Conservation (phyloP, 2,329 filamentous ascomycete genomes). For the Trichophyton equinum region DNA sequence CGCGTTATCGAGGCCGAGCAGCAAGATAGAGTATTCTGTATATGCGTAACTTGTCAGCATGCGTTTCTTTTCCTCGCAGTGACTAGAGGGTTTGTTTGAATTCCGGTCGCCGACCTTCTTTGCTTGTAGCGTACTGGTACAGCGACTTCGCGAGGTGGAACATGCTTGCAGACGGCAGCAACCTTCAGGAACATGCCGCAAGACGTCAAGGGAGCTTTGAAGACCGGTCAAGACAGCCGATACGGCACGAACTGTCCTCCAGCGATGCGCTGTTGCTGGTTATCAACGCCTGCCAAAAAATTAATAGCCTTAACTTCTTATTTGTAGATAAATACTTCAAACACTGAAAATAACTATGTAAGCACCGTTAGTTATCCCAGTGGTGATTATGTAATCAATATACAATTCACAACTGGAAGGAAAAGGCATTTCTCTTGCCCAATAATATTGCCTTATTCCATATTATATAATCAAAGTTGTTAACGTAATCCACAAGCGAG, state of each 20-base stretch:
- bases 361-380: too few species aligned
- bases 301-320: too few species aligned
- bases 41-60: neutral
- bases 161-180: slow-evolving; percentile 41
- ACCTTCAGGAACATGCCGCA: neutral
- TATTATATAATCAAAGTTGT: too few species aligned
- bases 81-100: neutral
- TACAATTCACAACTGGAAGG: too few species aligned
- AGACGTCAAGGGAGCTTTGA: neutral
- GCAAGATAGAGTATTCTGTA: slow-evolving; percentile 87
- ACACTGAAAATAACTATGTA: too few species aligned
- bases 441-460: too few species aligned
- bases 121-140: slow-evolving; percentile 90
- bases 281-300: too few species aligned
- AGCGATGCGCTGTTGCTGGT: neutral
- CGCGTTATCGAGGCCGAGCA: slow-evolving; percentile 94
- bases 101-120: slow-evolving; percentile 56
- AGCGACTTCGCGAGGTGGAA: slow-evolving; percentile 93
- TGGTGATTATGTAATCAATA: too few species aligned
- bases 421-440: too few species aligned
- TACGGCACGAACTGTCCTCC: neutral
- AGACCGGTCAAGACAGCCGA: neutral
- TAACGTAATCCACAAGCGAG: too few species aligned
- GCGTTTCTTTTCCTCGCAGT: neutral
- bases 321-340: too few species aligned